Evolutionary conservation across 2,329 filamentous ascomycete species (phyloP).

Genomic region (Lizonia empirigonia): DNA sequence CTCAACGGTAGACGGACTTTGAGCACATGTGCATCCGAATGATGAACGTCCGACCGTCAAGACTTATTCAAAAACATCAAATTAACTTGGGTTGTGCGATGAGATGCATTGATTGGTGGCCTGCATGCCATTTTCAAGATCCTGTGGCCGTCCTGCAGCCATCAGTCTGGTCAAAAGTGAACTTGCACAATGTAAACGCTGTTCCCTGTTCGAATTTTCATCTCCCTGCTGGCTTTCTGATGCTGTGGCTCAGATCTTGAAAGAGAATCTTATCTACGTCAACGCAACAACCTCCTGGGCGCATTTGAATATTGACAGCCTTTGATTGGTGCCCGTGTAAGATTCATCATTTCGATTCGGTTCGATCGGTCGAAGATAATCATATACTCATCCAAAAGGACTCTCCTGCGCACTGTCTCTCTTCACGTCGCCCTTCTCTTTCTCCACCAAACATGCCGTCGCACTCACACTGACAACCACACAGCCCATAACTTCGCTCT

Average conservation of each 20-base stretch:
- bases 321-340: too few species aligned
- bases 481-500: slow-evolving; percentile 43
- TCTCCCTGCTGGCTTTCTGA: not conserved
- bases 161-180: not conserved
- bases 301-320: too few species aligned
- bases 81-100: not conserved
- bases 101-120: not conserved
- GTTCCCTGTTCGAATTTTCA: not conserved
- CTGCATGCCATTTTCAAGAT: not conserved
- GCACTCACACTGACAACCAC: slow-evolving; percentile 42
- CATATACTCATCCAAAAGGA: slow-evolving; percentile 10
- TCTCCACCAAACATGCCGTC: slow-evolving; percentile 41
- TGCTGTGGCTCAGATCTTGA: too few species aligned
- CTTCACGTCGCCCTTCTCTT: slow-evolving; percentile 21
- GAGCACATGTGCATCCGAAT: not conserved
- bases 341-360: too few species aligned
- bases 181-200: not conserved
- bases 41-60: not conserved
- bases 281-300: too few species aligned
- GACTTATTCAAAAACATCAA: not conserved
- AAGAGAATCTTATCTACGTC: too few species aligned
- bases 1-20: not conserved
- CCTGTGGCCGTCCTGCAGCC: slow-evolving; percentile 1
- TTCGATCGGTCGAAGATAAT: not conserved
- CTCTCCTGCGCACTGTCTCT: slow-evolving; percentile 32